Conservation (phyloP, 805 yeast species). For the Metschnikowia chrysomelidarum region DNA sequence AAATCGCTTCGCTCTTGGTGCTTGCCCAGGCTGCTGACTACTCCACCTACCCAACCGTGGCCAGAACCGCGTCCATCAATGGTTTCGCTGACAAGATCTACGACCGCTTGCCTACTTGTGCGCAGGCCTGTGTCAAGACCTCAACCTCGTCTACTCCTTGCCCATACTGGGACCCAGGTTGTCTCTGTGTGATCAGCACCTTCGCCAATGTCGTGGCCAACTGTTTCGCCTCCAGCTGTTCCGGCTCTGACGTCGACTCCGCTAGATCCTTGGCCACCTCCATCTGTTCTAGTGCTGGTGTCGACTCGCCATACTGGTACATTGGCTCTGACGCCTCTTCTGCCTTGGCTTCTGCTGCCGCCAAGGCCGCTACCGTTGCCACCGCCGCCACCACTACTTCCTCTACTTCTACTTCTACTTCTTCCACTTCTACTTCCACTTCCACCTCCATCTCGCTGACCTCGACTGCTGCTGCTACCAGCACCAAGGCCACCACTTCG, state of each 20-base stretch:
- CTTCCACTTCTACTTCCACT: constrained; percentile 5
- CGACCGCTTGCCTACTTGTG: constrained; percentile 35
- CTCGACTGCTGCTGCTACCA: constrained; percentile 3
- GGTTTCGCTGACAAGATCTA: constrained; percentile 42
- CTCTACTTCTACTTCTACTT: constrained; percentile 4
- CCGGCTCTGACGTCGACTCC: constrained; percentile 29
- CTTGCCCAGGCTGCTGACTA: constrained; percentile 21
- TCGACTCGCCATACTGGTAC: constrained; percentile 34
- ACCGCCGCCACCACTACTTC: constrained; percentile 17
- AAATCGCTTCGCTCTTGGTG: constrained; percentile 19
- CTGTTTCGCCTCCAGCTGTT: constrained; percentile 28
- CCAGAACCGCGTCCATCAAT: constrained; percentile 40
- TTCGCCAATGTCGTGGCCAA: constrained; percentile 34
- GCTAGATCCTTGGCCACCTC: constrained; percentile 33
- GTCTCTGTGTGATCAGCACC: constrained; percentile 42
- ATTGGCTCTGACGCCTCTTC: constrained; percentile 25
- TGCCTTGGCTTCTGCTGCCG: constrained; percentile 26
- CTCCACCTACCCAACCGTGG: constrained; percentile 34
- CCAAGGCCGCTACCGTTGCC: constrained; percentile 14
- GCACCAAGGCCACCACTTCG: constrained; percentile 2
- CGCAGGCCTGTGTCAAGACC: constrained; percentile 31
- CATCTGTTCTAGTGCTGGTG: constrained; percentile 35
- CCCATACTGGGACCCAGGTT: constrained; percentile 48
- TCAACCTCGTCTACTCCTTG: constrained; percentile 39
- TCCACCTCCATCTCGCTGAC: constrained; percentile 4